phyloP scores from a whole-genome alignment of 257 asterid genomes.

The Solanum pinnatisectum region DNA sequence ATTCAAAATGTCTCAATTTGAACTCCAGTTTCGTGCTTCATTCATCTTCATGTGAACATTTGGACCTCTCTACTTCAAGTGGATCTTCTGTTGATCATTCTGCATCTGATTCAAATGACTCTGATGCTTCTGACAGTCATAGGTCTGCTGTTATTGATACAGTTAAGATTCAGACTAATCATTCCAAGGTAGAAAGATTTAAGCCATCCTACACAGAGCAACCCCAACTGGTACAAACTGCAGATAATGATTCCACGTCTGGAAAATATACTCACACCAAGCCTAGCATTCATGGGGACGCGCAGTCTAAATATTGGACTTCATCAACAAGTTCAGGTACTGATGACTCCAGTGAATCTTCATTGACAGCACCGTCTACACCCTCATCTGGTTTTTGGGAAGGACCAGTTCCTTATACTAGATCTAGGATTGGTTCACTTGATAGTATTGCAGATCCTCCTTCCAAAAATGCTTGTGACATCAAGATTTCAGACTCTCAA shows the following conservation, averaged over 20 bases:
- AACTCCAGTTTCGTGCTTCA: constrained; percentile 4
- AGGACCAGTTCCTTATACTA: constrained; percentile 31
- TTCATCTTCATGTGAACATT: constrained; percentile 16
- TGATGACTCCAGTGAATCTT: constrained; percentile 28
- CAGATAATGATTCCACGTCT: constrained; percentile 3
- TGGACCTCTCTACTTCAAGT: constrained; percentile 12
- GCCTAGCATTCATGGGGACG: constrained; percentile 9
- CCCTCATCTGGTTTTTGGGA: constrained; percentile 64
- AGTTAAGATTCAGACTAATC: neutral
- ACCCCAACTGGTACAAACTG: constrained; percentile 11
- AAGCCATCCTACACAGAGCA: constrained; percentile 20
- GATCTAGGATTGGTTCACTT: constrained; percentile 24
- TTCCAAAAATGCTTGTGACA: constrained; percentile 13
- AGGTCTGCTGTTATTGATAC: neutral
- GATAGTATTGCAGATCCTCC: constrained; percentile 12
- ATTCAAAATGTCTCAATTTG: neutral
- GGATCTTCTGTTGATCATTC: constrained; percentile 19
- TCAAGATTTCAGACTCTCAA: constrained; percentile 12
- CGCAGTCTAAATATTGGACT: constrained; percentile 17
- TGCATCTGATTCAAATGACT: constrained; percentile 11
- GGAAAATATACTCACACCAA: constrained; percentile 3
- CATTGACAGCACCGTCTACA: constrained; percentile 42
- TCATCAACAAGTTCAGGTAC: constrained; percentile 27
- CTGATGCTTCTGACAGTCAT: constrained; percentile 10
- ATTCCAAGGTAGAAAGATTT: constrained; percentile 3